These are phyloP conservation scores for Beverwykella pulmonaria DNA, from an alignment of 495 filamentous ascomycete species.

Conservation along the genomic window DNA sequence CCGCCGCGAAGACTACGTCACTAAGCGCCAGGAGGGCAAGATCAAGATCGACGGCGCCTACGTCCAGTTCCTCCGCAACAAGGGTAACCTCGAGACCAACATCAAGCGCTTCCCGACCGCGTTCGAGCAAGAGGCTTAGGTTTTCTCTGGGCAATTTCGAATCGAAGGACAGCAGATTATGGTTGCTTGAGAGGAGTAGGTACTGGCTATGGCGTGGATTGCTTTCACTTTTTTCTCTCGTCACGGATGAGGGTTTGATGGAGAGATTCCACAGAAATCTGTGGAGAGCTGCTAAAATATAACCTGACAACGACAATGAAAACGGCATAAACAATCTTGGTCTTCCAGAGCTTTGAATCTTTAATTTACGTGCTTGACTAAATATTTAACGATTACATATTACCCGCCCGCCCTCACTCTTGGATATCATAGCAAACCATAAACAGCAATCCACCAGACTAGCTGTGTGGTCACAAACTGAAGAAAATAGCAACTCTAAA, in stretches of 20 bases:
- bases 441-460: not conserved
- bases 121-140: conserved; percentile 57
- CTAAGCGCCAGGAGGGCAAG: conserved; percentile 85
- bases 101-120: conserved; percentile 90
- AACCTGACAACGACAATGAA: conserved; percentile 24
- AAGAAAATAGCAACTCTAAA: not conserved
- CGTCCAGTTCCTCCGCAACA: conserved; percentile 94
- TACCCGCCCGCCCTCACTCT: not conserved
- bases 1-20: conserved; percentile 92
- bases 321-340: not conserved
- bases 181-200: conserved; percentile 13
- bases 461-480: not conserved
- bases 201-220: conserved; percentile 35
- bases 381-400: not conserved
- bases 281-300: conserved; percentile 2
- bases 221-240: conserved; percentile 16
- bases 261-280: not conserved
- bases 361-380: not conserved
- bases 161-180: not conserved
- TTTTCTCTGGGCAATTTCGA: not conserved
- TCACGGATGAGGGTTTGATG: conserved; percentile 25
- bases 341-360: not conserved
- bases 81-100: conserved; percentile 83
- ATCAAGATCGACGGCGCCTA: conserved; percentile 97
- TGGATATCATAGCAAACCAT: not conserved